These are phyloP conservation scores for Polytrichum commune DNA, from an alignment of 225 moss, liverwort and hornwort genomes.

Conservation along the genomic window DNA sequence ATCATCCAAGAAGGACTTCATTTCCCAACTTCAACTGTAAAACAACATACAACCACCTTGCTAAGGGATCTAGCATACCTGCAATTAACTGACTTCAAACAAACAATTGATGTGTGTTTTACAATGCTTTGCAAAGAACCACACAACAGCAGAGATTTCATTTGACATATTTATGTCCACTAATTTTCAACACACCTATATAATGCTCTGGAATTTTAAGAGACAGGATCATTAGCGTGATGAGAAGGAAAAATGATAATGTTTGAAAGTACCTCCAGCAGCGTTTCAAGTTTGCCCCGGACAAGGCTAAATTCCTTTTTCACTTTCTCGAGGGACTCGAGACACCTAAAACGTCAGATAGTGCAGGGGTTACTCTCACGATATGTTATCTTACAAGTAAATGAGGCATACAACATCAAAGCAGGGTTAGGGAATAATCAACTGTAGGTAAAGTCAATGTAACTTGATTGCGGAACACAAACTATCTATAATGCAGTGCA, in stretches of 20 bases:
- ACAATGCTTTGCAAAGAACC: no score
- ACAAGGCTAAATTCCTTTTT: conserved; percentile 47
- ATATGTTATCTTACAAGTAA: no score
- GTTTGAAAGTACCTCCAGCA: conserved; percentile 36
- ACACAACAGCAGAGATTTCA: no score
- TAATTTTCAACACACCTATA: not conserved
- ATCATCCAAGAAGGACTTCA: no score
- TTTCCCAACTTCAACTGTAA: no score
- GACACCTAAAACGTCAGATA: conserved; percentile 31
- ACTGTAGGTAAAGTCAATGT: not conserved
- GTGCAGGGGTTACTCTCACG: no score
- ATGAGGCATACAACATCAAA: not conserved
- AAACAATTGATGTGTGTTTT: not conserved
- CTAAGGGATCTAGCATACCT: not conserved
- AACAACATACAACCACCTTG: not conserved
- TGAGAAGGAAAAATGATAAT: no score
- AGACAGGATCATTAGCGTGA: not conserved
- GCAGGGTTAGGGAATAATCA: not conserved
- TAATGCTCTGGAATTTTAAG: not conserved
- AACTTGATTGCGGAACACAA: no score
- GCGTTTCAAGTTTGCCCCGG: conserved; percentile 31
- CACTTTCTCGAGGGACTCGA: conserved; percentile 39
- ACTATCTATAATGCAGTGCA: no score
- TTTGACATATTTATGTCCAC: no score
- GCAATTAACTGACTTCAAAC: not conserved